Evolutionary conservation across 176 grass and related monocot species (phyloP), one percentile per base, ranked within the genome.

Genomic region (Musa itinerans): DNA sequence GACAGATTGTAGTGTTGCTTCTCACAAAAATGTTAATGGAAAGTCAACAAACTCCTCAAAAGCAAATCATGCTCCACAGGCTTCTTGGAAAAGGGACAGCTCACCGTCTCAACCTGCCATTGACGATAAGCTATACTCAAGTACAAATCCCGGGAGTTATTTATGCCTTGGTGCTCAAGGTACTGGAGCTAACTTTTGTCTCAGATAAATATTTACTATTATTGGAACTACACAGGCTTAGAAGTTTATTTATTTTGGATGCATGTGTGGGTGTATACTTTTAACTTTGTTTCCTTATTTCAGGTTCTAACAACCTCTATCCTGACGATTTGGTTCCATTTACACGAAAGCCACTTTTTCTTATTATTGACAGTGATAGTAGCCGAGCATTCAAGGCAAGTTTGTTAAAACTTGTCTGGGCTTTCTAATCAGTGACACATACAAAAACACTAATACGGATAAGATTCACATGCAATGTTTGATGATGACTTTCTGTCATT

Each of bases 371-470:
- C 52, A 95, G 96, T 71, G 91, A 95, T 77, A 94, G 86, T 83
- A 95, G 96, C 70, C 86, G 91, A 74, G 89, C 91, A 89, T 99
- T 99, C 89, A 99, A 99, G 90, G 96, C 91, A 94, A 90, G 86
- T 91, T 98, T 98, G 94, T 93, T 82, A 87, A 85, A 92, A 93
- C 90, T 93, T 98, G 83, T 68, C 87, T 96, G 67, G 26, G 51
- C 58, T 81, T 80, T 10, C 70, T 86, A 89, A 68, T 72, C 75
- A 50, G 75, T 82, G 87, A 61, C 59, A 23, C 16, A 78, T 73
- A 54, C 75, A 29, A 26, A 81, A 52, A 43, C 71, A 49, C 65
- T 10, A 21, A 12, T 2, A 12, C 1, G 11, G 68, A 26, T 24
- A 25, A 65, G 9, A 34, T 34, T 34, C 29, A 34, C 29, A 34